Conservation (phyloP, 345 rosid genomes). For the Geranium brycei region DNA sequence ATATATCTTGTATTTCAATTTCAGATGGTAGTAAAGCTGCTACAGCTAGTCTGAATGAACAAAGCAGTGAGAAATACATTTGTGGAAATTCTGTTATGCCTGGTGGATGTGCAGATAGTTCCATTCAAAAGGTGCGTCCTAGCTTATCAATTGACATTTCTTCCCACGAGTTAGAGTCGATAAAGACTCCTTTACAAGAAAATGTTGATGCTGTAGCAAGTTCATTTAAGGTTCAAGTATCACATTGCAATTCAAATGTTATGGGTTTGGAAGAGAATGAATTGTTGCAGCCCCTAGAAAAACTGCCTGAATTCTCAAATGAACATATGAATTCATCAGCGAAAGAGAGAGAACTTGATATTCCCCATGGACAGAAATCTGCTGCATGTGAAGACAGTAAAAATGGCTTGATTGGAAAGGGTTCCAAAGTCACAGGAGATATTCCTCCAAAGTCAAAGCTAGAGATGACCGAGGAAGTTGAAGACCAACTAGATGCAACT, state of each 20-base stretch:
- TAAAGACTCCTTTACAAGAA: constrained; percentile 17
- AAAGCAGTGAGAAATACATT: not conserved
- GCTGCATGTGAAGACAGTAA: not conserved
- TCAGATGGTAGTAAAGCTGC: constrained; percentile 29
- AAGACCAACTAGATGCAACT: constrained; percentile 19
- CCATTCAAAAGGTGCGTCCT: not conserved
- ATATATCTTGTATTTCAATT: constrained; percentile 27
- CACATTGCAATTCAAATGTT: not conserved
- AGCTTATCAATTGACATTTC: constrained; percentile 4
- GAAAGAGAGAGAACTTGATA: not conserved
- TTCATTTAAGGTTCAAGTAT: constrained; percentile 15
- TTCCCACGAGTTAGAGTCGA: constrained; percentile 21
- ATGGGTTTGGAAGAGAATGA: not conserved
- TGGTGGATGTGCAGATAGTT: not conserved
- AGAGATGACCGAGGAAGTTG: constrained; percentile 17
- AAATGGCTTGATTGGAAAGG: not conserved
- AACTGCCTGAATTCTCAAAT: not conserved
- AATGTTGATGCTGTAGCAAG: constrained; percentile 16
- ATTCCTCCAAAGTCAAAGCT: constrained; percentile 22
- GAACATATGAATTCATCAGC: constrained; percentile 1
- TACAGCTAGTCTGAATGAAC: not conserved
- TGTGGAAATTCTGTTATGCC: constrained; percentile 2
- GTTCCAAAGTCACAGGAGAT: constrained; percentile 1
- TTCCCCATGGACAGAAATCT: not conserved
- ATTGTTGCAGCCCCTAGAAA: not conserved